phyloP scores from a whole-genome alignment of 257 asterid species.

The Solanum sparsipilum region DNA sequence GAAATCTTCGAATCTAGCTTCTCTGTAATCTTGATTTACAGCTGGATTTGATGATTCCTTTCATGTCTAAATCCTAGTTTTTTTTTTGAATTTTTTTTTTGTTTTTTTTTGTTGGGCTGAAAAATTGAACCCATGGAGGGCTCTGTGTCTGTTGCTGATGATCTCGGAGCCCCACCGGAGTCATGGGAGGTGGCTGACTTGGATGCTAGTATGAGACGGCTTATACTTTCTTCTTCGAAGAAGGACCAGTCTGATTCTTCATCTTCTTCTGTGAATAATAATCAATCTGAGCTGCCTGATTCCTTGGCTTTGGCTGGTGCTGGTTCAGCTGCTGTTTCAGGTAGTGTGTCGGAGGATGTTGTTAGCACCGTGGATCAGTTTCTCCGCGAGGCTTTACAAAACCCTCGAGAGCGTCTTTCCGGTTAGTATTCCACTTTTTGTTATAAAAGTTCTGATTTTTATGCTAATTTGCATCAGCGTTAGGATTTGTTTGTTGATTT shows the following conservation, averaged over 20 bases:
- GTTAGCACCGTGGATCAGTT: conserved; percentile 89
- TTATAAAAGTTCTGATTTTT: neutral
- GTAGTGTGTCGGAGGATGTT: conserved; percentile 36
- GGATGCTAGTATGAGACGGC: conserved; percentile 74
- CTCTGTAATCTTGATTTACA: conserved; percentile 10
- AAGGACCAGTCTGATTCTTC: conserved; percentile 18
- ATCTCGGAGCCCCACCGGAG: conserved; percentile 61
- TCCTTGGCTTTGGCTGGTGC: conserved; percentile 8
- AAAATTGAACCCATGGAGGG: conserved; percentile 54
- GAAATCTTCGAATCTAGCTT: conserved; percentile 12
- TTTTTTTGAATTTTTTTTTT: neutral
- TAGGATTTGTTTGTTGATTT: neutral
- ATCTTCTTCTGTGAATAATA: conserved; percentile 7
- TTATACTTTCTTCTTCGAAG: conserved; percentile 50
- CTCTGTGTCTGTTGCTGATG: conserved; percentile 56
- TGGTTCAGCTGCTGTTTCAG: neutral
- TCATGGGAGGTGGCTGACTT: conserved; percentile 99
- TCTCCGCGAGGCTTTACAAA: conserved; percentile 89
- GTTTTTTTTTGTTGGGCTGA: neutral
- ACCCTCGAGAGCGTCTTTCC: conserved; percentile 97
- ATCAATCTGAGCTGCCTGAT: conserved; percentile 34
- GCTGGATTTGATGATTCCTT: conserved; percentile 43
- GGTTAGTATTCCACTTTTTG: conserved; percentile 29
- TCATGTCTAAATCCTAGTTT: conserved; percentile 7
- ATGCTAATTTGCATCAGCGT: neutral